These are phyloP conservation scores for Cicer arietinum DNA, from an alignment of 306 rosid species.

Conservation along the genomic window DNA sequence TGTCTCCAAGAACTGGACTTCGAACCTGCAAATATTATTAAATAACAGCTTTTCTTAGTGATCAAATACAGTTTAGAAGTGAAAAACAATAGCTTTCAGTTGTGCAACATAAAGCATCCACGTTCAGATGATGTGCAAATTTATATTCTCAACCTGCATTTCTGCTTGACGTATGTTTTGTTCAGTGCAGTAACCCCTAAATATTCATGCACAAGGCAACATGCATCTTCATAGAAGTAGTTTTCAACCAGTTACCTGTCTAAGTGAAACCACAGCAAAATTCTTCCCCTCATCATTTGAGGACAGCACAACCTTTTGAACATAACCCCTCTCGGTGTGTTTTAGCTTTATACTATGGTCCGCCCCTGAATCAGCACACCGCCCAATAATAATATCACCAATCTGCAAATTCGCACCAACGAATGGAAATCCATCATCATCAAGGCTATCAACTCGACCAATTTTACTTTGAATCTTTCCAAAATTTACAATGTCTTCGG, in stretches of 20 bases:
- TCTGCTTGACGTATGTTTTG: background rate
- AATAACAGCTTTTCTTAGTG: conserved; percentile 28
- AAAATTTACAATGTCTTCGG: conserved; percentile 80
- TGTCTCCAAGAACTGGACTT: conserved; percentile 94
- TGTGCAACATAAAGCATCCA: conserved; percentile 39
- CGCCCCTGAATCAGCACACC: conserved; percentile 84
- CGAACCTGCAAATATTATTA: conserved; percentile 66
- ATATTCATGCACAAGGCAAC: background rate
- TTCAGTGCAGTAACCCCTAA: conserved; percentile 5
- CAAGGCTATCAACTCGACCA: conserved; percentile 93
- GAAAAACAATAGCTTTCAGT: conserved; percentile 23
- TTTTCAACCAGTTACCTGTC: conserved; percentile 69
- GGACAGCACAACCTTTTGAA: conserved; percentile 89
- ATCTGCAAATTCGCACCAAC: conserved; percentile 88
- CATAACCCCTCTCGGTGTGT: conserved; percentile 95
- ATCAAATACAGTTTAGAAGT: conserved; percentile 5
- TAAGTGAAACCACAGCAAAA: conserved; percentile 83
- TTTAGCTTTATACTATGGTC: conserved; percentile 91
- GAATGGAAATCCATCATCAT: conserved; percentile 92
- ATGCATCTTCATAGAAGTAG: conserved; percentile 6
- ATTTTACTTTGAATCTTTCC: conserved; percentile 85
- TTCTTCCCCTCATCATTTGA: conserved; percentile 96
- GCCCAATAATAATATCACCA: conserved; percentile 88
- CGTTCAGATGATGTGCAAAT: conserved; percentile 24
- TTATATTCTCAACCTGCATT: background rate